Conservation (phyloP, 129 eudicot species). For the Flaveria linearis region DNA sequence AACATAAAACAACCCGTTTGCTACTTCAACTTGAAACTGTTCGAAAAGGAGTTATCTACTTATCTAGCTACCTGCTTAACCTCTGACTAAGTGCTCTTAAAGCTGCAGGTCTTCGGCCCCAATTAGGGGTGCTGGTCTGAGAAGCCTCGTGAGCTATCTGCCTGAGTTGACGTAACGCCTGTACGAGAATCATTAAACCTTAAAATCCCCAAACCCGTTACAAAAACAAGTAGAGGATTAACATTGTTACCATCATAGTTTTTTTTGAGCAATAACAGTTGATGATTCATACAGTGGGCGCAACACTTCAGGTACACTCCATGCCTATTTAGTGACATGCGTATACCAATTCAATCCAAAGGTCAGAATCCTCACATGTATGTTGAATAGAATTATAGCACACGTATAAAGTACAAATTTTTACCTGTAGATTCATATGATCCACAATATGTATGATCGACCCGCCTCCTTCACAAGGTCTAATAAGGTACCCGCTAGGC, state of each 20-base stretch:
- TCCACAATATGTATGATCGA: slow-evolving; percentile 93
- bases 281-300: slow-evolving; percentile 92
- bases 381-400: neutral
- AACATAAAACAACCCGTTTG: neutral
- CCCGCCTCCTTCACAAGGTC: slow-evolving; percentile 99
- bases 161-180: slow-evolving; percentile 94
- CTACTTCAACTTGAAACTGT: neutral
- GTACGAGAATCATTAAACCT: slow-evolving; percentile 10
- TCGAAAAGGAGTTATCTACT: neutral
- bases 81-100: slow-evolving; percentile 82
- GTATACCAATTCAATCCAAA: neutral
- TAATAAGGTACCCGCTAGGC: slow-evolving; percentile 92
- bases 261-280: slow-evolving; percentile 76
- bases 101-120: slow-evolving; percentile 99
- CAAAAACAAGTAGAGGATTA: neutral
- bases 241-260: slow-evolving; percentile 69
- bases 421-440: slow-evolving; percentile 93
- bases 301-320: slow-evolving; percentile 95
- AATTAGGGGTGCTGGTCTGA: slow-evolving; percentile 67
- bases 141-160: slow-evolving; percentile 87
- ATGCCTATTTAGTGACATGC: slow-evolving; percentile 46
- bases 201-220: neutral
- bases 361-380: neutral
- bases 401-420: neutral
- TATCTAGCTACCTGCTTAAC: slow-evolving; percentile 62